Conservation (phyloP, 345 rosid genomes). For the Pugionium cornutum region DNA sequence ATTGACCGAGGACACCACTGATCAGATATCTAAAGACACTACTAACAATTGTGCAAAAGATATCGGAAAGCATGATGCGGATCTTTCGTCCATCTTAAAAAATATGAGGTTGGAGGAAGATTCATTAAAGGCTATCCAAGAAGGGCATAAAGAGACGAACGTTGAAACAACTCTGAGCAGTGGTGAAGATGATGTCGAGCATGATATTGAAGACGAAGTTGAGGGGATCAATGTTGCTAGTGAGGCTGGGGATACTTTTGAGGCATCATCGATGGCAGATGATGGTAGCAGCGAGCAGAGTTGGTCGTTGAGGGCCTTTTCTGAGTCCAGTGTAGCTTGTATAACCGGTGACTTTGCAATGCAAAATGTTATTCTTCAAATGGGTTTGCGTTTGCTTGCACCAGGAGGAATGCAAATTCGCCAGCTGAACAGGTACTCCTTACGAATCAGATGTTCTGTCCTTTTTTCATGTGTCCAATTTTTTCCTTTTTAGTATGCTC, state of each 20-base stretch:
- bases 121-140: constrained; percentile 46
- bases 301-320: constrained; percentile 77
- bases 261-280: constrained; percentile 53
- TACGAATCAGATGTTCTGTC: not conserved
- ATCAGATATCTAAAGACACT: constrained; percentile 32
- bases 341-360: constrained; percentile 90
- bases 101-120: constrained; percentile 79
- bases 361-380: constrained; percentile 96
- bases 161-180: constrained; percentile 20
- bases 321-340: constrained; percentile 95
- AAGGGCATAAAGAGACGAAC: constrained; percentile 37
- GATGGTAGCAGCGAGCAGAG: constrained; percentile 85
- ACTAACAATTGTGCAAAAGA: constrained; percentile 34
- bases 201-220: constrained; percentile 35
- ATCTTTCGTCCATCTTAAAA: constrained; percentile 52
- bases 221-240: constrained; percentile 45
- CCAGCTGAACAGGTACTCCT: constrained; percentile 71
- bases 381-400: constrained; percentile 89
- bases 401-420: constrained; percentile 93
- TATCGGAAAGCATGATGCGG: constrained; percentile 37
- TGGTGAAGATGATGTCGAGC: constrained; percentile 35
- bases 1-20: constrained; percentile 27
- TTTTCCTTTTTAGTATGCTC: not conserved
- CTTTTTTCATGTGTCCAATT: not conserved
- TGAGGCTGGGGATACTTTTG: constrained; percentile 54